Base-by-base conservation (phyloP, 495 filamentous ascomycete genomes). In the Daldinia childiae region DNA sequence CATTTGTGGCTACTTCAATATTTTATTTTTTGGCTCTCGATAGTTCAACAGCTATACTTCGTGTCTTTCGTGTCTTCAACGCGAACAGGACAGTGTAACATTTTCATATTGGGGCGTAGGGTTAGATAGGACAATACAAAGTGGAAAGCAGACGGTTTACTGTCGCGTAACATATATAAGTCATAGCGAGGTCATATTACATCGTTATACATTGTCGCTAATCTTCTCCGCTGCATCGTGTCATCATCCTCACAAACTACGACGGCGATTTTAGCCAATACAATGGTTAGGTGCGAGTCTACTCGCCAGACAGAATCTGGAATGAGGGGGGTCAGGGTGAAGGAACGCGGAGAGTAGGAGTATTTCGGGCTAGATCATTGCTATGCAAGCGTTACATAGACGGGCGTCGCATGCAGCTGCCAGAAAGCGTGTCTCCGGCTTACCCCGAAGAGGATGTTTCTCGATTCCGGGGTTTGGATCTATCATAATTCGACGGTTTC, bases 401-500 rank as follows among this genome's bases (percentile, higher is more conserved):
- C 51, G 41, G 43, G 43, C 56, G 64, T 73, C 66, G 71, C 62
- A 73, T 73, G 62, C 71, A 73, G 71, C 62, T 73, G 51, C 66
- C 58, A 69, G 62, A 73, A 72, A 69, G 62, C 62, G 62, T 69
- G 71, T 66, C 34, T 73, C 71, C 71, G 71, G 58, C 41, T 45
- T 69, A 43, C 62, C 61, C 66, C 62, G 71, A 58, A 62, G 54
- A 34, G 62, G 41, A 61, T 51, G 36, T 56, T 26, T 65, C 36
- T 64, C 29, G 62, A 73, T 73, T 60, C 71, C 57, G 66, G 71
- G 66, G 71, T 62, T 69, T 21, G 66, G 71, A 73, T 73, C 71
- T 73, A 34, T 73, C 71, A 73, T 48, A 73, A 69, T 65, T 69
- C 66, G 62, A 69, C 57, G 26, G 15, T 30, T 55, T 73, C 66